These are phyloP conservation scores for Hypoxylon sp. DNA, from an alignment of 2,329 filamentous ascomycete species.

Conservation along the genomic window DNA sequence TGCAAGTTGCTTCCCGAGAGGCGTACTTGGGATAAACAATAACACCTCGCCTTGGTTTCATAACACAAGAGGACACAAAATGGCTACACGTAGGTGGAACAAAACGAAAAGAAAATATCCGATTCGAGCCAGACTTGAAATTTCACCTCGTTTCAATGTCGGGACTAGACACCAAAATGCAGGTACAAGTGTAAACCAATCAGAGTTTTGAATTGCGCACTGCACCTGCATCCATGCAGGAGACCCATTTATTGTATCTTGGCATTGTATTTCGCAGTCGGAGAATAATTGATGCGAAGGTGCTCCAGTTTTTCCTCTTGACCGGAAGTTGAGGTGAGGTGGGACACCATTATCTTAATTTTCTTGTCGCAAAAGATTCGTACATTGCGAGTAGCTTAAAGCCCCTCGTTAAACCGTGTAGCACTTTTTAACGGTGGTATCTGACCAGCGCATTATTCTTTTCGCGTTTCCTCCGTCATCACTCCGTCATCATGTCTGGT, in stretches of 20 bases:
- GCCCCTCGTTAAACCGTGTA: background rate
- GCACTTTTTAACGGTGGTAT: background rate
- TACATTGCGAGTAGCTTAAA: conserved; percentile 16
- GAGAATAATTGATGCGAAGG: conserved; percentile 31
- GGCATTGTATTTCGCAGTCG: background rate
- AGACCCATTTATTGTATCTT: background rate
- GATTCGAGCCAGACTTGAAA: conserved; percentile 33
- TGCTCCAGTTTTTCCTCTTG: background rate
- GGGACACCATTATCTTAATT: conserved; percentile 17
- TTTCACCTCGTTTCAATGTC: conserved; percentile 26
- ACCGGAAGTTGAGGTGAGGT: conserved; percentile 1
- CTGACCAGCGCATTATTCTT: background rate
- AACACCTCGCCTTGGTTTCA: conserved; percentile 1
- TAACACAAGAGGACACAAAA: background rate
- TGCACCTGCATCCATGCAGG: background rate
- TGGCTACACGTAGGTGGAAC: conserved; percentile 2
- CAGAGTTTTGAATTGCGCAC: background rate
- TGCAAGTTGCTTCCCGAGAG: background rate
- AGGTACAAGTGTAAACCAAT: conserved; percentile 16
- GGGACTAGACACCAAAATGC: conserved; percentile 2
- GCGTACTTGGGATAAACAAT: background rate
- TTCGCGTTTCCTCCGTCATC: conserved; percentile 28
- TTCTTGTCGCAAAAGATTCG: conserved; percentile 16
- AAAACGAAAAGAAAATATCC: conserved; percentile 36
- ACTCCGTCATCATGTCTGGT: conserved; percentile 63